A percentile compares a stretch with the other conserved stretches of the same genome.
Evolutionary conservation across 768 basidiomycete species (phyloP).

Genomic region (Rhizopogon vulgaris): DNA sequence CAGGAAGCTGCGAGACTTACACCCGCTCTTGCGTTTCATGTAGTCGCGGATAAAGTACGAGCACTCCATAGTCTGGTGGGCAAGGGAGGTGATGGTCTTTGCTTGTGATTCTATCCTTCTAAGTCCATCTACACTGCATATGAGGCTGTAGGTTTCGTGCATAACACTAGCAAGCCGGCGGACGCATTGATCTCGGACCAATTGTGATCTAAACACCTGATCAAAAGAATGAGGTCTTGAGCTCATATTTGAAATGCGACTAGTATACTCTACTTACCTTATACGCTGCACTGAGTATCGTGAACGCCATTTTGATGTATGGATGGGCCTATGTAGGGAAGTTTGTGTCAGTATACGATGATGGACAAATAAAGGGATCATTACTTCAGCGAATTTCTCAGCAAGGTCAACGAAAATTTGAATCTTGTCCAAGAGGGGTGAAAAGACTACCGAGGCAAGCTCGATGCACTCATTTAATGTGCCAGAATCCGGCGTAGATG

Average conservation of each 20-base stretch:
- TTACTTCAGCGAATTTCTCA: slow-evolving; percentile 2
- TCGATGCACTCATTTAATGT: background rate
- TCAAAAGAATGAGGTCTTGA: background rate
- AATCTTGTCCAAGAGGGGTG: slow-evolving; percentile 7
- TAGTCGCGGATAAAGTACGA: slow-evolving; percentile 25
- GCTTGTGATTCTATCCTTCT: slow-evolving; percentile 2
- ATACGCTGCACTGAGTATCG: background rate
- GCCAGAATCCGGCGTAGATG: background rate
- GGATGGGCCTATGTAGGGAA: slow-evolving; percentile 7
- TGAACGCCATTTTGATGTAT: slow-evolving; percentile 8
- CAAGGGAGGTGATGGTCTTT: slow-evolving; percentile 7
- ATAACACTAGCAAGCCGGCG: slow-evolving; percentile 2
- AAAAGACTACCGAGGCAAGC: background rate
- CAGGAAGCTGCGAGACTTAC: slow-evolving; percentile 9
- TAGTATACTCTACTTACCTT: background rate
- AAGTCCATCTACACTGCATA: slow-evolving; percentile 1
- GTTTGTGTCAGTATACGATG: background rate
- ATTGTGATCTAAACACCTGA: slow-evolving; percentile 2
- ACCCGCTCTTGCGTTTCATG: slow-evolving; percentile 12
- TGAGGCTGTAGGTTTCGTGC: slow-evolving; percentile 5
- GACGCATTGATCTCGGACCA: slow-evolving; percentile 1
- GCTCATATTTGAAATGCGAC: too few species aligned
- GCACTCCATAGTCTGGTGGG: slow-evolving; percentile 22
- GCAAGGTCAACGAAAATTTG: slow-evolving; percentile 2
- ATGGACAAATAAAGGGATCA: background rate